phyloP scores from a whole-genome alignment of 2,329 filamentous ascomycete species.

The Sporothrix inflata region DNA sequence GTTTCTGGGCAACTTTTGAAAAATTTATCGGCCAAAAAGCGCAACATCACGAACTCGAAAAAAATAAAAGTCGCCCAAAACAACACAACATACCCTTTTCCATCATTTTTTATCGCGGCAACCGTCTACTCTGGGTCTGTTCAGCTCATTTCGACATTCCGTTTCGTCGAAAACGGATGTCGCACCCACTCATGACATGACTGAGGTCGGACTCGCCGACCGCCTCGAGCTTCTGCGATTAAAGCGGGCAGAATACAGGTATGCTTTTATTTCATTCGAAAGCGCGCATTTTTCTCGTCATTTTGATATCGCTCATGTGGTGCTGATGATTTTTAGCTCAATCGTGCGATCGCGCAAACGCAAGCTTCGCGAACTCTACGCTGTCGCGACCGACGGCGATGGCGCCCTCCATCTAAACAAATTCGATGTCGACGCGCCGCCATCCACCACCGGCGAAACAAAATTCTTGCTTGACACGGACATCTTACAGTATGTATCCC shows the following conservation, averaged over 20 bases:
- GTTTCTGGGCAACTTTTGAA: constrained; percentile 33
- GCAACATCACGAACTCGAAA: constrained; percentile 34
- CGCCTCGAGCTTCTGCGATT: constrained; percentile 67
- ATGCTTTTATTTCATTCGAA: constrained; percentile 48
- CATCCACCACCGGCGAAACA: constrained; percentile 55
- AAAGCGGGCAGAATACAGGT: constrained; percentile 66
- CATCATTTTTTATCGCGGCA: constrained; percentile 41
- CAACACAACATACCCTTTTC: constrained; percentile 43
- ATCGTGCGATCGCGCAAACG: constrained; percentile 84
- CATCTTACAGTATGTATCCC: constrained; percentile 60
- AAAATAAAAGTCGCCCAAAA: constrained; percentile 40
- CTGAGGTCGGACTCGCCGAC: constrained; percentile 69
- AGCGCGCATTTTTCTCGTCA: constrained; percentile 56
- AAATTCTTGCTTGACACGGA: constrained; percentile 61
- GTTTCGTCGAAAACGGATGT: constrained; percentile 71
- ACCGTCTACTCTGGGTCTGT: constrained; percentile 42
- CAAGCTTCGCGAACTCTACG: constrained; percentile 86
- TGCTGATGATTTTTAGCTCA: constrained; percentile 59
- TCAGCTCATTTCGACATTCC: constrained; percentile 52
- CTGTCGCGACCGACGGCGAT: constrained; percentile 72
- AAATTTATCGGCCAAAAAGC: constrained; percentile 34
- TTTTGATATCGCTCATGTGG: constrained; percentile 48
- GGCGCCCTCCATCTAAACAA: constrained; percentile 62
- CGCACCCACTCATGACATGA: constrained; percentile 70
- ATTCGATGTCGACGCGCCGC: constrained; percentile 60